A percentile compares a stretch with the other conserved stretches of the same genome.
Conservation (phyloP, 2,329 filamentous ascomycete species). For the Fusarium burgessii region DNA sequence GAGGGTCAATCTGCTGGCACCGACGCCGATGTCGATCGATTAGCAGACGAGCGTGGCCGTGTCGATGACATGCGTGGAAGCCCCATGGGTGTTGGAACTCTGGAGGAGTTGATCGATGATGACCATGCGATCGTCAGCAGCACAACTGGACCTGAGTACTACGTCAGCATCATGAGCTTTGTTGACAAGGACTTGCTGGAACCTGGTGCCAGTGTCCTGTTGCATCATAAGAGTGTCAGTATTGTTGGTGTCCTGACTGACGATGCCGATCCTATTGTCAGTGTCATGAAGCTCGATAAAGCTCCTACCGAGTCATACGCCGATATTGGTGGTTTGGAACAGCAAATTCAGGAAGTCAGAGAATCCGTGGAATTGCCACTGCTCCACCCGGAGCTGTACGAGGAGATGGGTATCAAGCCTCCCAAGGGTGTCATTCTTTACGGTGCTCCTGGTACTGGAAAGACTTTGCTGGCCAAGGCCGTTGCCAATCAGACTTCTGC, state of each 20-base stretch:
- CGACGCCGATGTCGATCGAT: conserved; percentile 81
- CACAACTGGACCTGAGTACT: conserved; percentile 97
- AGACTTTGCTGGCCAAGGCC: conserved; percentile 94
- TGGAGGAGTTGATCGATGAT: conserved; percentile 99
- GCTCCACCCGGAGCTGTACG: conserved; percentile 95
- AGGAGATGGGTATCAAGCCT: conserved; percentile 99
- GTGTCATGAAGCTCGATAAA: conserved; percentile 99
- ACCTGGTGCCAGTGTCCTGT: conserved; percentile 91
- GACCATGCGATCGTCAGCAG: conserved; percentile 99
- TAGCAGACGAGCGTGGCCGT: conserved; percentile 92
- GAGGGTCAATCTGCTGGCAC: conserved; percentile 75
- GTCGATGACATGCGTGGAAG: conserved; percentile 99
- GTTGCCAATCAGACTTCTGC: conserved; percentile 99
- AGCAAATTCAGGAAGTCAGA: conserved; percentile 96
- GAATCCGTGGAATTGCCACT: conserved; percentile 97
- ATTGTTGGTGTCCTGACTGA: conserved; percentile 98
- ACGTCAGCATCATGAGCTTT: conserved; percentile 99
- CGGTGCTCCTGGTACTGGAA: conserved; percentile 95
- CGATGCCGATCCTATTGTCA: conserved; percentile 93
- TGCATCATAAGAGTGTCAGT: conserved; percentile 98
- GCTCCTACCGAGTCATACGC: conserved; percentile 98
- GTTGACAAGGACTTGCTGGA: conserved; percentile 99
- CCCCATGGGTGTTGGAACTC: conserved; percentile 96
- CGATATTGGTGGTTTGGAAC: conserved; percentile 95
- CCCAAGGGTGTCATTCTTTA: conserved; percentile 99